phyloP scores from a whole-genome alignment of 163 green algal species.

The Scenedesmus sp. region DNA sequence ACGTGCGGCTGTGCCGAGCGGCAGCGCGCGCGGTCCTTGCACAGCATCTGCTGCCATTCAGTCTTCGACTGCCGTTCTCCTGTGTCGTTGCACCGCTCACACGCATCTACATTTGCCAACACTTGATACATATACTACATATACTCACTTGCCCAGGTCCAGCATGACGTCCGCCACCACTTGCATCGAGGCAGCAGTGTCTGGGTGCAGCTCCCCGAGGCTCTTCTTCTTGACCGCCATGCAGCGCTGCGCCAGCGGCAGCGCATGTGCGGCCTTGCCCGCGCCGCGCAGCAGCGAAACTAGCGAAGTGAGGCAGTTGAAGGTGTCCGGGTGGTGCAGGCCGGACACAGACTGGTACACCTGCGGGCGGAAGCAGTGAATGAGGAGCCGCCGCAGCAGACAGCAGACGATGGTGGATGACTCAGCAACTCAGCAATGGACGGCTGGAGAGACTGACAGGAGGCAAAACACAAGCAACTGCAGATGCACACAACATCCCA shows the following conservation, averaged over 20 bases:
- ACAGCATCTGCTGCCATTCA: too few species aligned
- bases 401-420: neutral
- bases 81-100: too few species aligned
- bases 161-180: constrained; percentile 51
- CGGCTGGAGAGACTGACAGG: neutral
- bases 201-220: constrained; percentile 43
- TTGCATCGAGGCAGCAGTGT: constrained; percentile 45
- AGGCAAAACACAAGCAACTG: neutral
- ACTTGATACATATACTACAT: too few species aligned
- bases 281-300: constrained; percentile 48
- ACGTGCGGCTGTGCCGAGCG: too few species aligned
- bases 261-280: constrained; percentile 41
- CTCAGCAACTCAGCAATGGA: neutral
- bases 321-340: constrained; percentile 48
- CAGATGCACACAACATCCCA: too few species aligned
- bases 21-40: too few species aligned
- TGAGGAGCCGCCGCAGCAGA: neutral
- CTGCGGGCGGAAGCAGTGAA: neutral
- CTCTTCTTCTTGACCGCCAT: constrained; percentile 49
- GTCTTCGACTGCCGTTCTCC: too few species aligned
- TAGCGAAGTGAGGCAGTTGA: constrained; percentile 37
- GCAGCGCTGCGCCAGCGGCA: constrained; percentile 51
- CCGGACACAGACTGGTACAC: constrained; percentile 42
- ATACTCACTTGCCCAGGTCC: constrained; percentile 43
- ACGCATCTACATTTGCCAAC: neutral